Conservation (phyloP, 164 flowering plant species). For the Stephania yunnanensis region DNA sequence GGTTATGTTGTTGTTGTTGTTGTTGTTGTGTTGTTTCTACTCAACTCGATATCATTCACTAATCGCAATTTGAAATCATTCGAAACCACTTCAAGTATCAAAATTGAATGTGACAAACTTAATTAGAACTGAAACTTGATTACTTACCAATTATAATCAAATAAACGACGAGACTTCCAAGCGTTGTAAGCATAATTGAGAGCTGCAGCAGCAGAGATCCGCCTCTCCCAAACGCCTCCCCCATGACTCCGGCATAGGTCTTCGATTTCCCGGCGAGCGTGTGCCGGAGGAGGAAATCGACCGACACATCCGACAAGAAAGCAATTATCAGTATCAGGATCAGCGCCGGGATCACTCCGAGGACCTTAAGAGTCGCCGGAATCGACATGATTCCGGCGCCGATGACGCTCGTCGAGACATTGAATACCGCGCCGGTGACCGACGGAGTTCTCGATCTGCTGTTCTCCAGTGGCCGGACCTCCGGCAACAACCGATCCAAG, state of each 20-base stretch:
- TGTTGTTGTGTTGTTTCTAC: no score
- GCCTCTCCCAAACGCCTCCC: constrained; percentile 61
- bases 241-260: constrained; percentile 78
- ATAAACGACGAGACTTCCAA: constrained; percentile 65
- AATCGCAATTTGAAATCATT: neutral
- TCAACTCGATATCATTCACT: neutral
- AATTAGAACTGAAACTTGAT: neutral
- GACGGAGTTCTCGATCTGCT: constrained; percentile 20
- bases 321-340: constrained; percentile 49
- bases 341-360: constrained; percentile 73
- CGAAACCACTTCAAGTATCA: no score
- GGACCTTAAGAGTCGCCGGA: constrained; percentile 81
- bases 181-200: constrained; percentile 53
- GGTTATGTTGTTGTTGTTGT: no score
- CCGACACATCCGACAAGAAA: constrained; percentile 56
- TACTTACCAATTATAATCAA: constrained; percentile 74
- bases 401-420: constrained; percentile 82
- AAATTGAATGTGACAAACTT: no score
- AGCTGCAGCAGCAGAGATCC: constrained; percentile 71
- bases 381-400: constrained; percentile 99
- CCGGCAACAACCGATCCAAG: constrained; percentile 31
- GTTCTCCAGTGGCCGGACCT: constrained; percentile 6
- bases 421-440: constrained; percentile 75
- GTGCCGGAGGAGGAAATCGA: constrained; percentile 59
- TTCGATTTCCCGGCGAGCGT: constrained; percentile 51